Evolutionary conservation across 2,329 filamentous ascomycete genomes (phyloP).

Genomic region (Beauveria rudraprayagi): DNA sequence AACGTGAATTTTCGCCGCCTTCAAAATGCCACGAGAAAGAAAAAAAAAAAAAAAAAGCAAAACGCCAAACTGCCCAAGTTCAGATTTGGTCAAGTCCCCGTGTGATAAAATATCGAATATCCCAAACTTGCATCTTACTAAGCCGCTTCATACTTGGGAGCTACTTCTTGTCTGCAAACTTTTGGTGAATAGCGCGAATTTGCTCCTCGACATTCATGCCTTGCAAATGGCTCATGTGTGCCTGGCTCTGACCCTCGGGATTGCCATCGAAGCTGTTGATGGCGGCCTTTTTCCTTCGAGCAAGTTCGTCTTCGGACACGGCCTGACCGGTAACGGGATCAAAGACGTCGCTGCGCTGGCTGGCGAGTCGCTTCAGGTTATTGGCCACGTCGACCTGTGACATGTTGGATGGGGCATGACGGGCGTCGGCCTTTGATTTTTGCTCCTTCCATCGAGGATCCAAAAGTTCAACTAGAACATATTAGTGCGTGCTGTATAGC

Average conservation of each 20-base stretch:
- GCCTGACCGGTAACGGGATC: slow-evolving; percentile 63
- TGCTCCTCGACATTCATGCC: slow-evolving; percentile 78
- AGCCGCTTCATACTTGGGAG: neutral
- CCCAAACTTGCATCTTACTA: neutral
- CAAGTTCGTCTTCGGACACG: slow-evolving; percentile 64
- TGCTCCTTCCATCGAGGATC: slow-evolving; percentile 96
- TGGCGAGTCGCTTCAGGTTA: slow-evolving; percentile 90
- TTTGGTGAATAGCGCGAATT: slow-evolving; percentile 57
- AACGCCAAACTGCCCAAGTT: neutral
- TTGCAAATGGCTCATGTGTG: slow-evolving; percentile 51
- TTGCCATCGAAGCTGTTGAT: slow-evolving; percentile 56
- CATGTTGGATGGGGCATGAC: slow-evolving; percentile 78
- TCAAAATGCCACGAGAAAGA: too few relatives aligned
- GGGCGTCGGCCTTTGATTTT: slow-evolving; percentile 77
- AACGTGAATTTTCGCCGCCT: too few relatives aligned
- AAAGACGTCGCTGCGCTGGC: slow-evolving; percentile 80
- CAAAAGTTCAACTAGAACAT: slow-evolving; percentile 68
- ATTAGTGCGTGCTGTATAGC: slow-evolving; percentile 24
- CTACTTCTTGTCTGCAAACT: slow-evolving; percentile 37
- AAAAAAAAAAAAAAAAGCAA: too few relatives aligned
- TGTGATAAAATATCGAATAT: neutral
- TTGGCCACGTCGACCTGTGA: slow-evolving; percentile 82
- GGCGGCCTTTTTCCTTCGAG: slow-evolving; percentile 68
- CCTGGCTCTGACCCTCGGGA: slow-evolving; percentile 48
- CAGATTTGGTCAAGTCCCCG: neutral